These are phyloP conservation scores for Handroanthus guayacan DNA, from an alignment of 257 asterid species.

Conservation along the genomic window DNA sequence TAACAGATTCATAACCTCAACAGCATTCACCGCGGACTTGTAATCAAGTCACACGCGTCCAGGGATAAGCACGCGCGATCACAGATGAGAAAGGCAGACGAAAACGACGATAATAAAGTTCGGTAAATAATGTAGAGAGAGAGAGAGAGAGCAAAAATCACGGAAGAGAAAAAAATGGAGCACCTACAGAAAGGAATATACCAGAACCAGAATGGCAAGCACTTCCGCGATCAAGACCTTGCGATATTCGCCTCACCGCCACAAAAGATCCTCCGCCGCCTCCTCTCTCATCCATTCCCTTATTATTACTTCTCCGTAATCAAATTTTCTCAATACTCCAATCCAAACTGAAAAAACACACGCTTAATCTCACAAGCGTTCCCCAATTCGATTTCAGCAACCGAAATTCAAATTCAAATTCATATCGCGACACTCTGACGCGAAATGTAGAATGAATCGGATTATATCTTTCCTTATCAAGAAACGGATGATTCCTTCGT, in stretches of 20 bases:
- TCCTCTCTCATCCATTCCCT: slow-evolving; percentile 79
- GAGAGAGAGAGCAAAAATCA: slow-evolving; percentile 23
- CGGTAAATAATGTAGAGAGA: slow-evolving; percentile 32
- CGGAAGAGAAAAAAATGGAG: slow-evolving; percentile 5
- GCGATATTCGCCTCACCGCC: slow-evolving; percentile 88
- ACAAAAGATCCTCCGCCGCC: slow-evolving; percentile 84
- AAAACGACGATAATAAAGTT: slow-evolving; percentile 31
- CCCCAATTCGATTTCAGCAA: slow-evolving; percentile 23
- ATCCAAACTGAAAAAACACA: slow-evolving; percentile 23
- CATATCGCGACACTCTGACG: slow-evolving; percentile 29
- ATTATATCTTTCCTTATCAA: slow-evolving; percentile 25
- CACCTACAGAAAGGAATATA: slow-evolving; percentile 37
- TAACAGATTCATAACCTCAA: slow-evolving; percentile 67
- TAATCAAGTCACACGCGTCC: slow-evolving; percentile 24
- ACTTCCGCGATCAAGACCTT: slow-evolving; percentile 76
- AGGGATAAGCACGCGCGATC: slow-evolving; percentile 29
- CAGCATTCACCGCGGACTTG: slow-evolving; percentile 42
- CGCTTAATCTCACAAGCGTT: slow-evolving; percentile 20
- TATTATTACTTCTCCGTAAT: slow-evolving; percentile 6
- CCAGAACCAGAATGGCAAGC: slow-evolving; percentile 87
- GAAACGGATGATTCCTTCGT: slow-evolving; percentile 37
- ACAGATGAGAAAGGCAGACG: slow-evolving; percentile 28
- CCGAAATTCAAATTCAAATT: slow-evolving; percentile 14
- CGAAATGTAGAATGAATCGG: slow-evolving; percentile 39
- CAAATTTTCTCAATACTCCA: slow-evolving; percentile 9